Conservation (phyloP, 345 rosid species). For the Syzygium grande region DNA sequence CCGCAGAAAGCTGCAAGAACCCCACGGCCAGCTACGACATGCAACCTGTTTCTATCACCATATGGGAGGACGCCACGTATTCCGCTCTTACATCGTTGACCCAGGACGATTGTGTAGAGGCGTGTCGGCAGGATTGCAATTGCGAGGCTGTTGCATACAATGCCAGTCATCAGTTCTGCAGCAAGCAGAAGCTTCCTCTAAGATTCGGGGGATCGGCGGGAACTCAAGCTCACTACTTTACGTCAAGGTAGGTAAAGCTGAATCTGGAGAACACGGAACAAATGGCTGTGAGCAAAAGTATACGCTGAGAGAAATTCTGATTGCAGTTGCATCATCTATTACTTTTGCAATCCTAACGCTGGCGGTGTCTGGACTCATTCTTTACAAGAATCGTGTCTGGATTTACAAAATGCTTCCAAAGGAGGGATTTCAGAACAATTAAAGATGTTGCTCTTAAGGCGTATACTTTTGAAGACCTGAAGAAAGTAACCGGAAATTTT, state of each 20-base stretch:
- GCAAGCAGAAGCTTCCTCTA: conserved; percentile 12
- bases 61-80: conserved; percentile 1
- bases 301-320: neutral
- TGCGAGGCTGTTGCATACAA: conserved; percentile 15
- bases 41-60: neutral
- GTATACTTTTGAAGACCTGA: conserved; percentile 7
- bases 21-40: neutral
- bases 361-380: neutral
- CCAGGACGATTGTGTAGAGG: neutral
- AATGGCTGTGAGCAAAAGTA: neutral
- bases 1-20: conserved; percentile 1
- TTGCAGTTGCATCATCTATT: neutral
- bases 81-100: neutral
- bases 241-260: neutral
- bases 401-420: neutral
- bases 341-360: neutral
- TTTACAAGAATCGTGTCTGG: neutral
- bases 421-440: neutral
- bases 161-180: neutral
- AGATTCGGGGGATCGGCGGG: neutral
- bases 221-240: neutral
- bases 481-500: conserved; percentile 11
- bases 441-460: conserved; percentile 3
- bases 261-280: neutral
- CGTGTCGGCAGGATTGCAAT: conserved; percentile 13